These are phyloP conservation scores for Saturnispora gosingensis DNA, from an alignment of 805 yeast species.

Conservation along the genomic window DNA sequence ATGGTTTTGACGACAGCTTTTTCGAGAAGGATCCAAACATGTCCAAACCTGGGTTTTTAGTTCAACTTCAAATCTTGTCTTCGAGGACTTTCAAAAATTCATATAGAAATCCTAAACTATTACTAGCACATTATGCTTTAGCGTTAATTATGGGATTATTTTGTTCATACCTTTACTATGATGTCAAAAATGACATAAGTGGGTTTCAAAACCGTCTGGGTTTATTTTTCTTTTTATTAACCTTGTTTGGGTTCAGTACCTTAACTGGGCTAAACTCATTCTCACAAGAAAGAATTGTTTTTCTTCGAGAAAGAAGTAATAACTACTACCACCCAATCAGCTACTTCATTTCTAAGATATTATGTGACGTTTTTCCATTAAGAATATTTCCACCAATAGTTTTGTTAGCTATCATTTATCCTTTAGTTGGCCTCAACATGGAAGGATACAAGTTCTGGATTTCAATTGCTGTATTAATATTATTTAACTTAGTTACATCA, in stretches of 20 bases:
- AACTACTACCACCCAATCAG: conserved; percentile 85
- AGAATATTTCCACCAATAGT: conserved; percentile 88
- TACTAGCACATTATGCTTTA: conserved; percentile 73
- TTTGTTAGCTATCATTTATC: conserved; percentile 73
- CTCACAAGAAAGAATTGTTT: conserved; percentile 79
- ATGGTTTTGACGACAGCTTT: conserved; percentile 10
- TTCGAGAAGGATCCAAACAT: conserved; percentile 26
- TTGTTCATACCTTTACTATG: conserved; percentile 78
- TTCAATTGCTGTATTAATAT: conserved; percentile 57
- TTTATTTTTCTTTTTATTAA: conserved; percentile 78
- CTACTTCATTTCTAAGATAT: conserved; percentile 74
- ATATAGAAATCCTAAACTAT: conserved; percentile 85
- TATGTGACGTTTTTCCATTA: conserved; percentile 89
- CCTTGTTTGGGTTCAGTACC: conserved; percentile 90
- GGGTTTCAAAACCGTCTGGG: conserved; percentile 97
- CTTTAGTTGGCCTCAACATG: conserved; percentile 80
- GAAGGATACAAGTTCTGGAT: conserved; percentile 64
- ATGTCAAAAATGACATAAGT: conserved; percentile 79
- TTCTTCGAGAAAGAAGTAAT: conserved; percentile 88
- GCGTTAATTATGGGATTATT: conserved; percentile 71
- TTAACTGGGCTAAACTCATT: conserved; percentile 87
- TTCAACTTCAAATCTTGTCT: conserved; percentile 66
- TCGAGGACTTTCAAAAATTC: conserved; percentile 86
- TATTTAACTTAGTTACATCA: conserved; percentile 83
- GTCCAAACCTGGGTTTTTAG: conserved; percentile 46